Evolutionary conservation across 192 early-diverging fungal genomes (phyloP), one percentile per base, ranked within the genome.

Genomic region (Coemansia sp.): DNA sequence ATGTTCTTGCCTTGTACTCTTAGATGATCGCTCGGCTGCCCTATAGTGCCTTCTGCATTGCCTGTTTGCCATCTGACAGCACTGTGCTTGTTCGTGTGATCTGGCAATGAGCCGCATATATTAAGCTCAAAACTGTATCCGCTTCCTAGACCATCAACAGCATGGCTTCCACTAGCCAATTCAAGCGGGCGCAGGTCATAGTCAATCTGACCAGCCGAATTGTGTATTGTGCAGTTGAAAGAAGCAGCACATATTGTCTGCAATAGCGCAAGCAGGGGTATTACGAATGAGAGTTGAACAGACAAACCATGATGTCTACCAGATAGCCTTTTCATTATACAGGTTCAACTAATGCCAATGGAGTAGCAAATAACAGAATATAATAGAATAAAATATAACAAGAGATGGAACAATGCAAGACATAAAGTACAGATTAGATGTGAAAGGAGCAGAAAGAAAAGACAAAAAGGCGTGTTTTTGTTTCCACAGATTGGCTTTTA

Each of bases 181-280:
- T 60, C 42, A n/a, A 67, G 72, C 41, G 83, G 62, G 18, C 75
- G 72, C 65, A 86, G 45, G 51, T 84, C 77, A 46, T 78, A 86
- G 21, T 65, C 57, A 59, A 41, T n/a, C 36, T 59, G 57, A 40
- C 57, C 39, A 37, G 39, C n/a, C 0, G 8, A 10, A n/a, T 41
- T 41, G 12, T 37, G 57, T 41, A 59, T 41, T 41, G 57, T 57
- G 36, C 71, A 73, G 7, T 67, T 54, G 21, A 37, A 59, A 32
- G 51, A 54, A 9, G 21, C 51, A 22, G 51, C 51, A 12, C 9
- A 2, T 26, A 22, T 26, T 9, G 51, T 11, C 15, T 21, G 51
- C 9, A 54, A 22, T 21, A 49, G 22, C 21, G 22, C 21, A 9
- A 54, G 10, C 22, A 54, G 22, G 22, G 26, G 8, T 22, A 54